Conservation (phyloP, 2,329 filamentous ascomycete species). For the Hymenoscyphus salicellus region DNA sequence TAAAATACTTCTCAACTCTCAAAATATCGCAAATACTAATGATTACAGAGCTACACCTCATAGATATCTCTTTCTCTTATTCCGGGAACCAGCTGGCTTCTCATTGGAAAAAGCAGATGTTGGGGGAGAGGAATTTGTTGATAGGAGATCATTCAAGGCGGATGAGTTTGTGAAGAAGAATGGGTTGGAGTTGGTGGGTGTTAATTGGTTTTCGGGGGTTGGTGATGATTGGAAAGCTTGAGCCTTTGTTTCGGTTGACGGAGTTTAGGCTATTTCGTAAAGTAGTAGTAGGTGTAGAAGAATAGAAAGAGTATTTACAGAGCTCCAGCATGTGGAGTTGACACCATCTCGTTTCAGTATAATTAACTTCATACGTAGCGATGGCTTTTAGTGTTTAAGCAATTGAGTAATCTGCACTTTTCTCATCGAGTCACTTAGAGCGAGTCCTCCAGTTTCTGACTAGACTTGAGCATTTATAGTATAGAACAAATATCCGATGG, state of each 20-base stretch:
- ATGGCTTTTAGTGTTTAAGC: no score
- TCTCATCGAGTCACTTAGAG: no score
- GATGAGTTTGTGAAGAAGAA: neutral
- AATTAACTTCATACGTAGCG: no score
- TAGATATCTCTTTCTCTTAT: neutral
- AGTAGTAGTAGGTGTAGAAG: no score
- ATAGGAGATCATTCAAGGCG: neutral
- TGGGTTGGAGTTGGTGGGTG: neutral
- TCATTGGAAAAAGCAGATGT: neutral
- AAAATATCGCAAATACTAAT: neutral
- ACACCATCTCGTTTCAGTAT: no score
- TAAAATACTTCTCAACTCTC: neutral
- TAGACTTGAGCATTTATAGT: no score
- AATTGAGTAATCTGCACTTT: no score
- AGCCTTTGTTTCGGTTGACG: neutral
- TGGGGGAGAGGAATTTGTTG: neutral
- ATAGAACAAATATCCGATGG: no score
- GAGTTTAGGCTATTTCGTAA: neutral
- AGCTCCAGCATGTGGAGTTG: no score
- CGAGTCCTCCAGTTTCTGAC: no score
- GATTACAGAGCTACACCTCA: neutral
- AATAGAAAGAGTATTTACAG: no score
- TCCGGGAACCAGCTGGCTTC: neutral
- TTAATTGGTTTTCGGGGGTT: neutral
- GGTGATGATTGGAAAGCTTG: neutral